Evolutionary conservation across 1,139 yeast genomes (phyloP).

Genomic region (Komagataea norvegica): DNA sequence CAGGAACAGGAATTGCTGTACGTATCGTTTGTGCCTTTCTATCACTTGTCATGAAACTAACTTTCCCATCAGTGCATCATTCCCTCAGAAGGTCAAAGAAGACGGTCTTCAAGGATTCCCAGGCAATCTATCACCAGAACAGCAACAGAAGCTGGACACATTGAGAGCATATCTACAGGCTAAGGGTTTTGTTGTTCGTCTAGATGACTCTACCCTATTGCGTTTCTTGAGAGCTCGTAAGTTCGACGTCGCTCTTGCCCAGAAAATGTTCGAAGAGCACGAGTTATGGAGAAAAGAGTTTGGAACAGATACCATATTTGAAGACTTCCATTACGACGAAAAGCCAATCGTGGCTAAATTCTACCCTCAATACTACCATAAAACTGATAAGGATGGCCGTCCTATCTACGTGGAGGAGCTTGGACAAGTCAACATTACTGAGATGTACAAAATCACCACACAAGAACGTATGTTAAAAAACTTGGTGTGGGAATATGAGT

Average conservation of each 20-base stretch:
- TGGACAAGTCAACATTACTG: conserved; percentile 82
- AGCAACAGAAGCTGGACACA: conserved; percentile 52
- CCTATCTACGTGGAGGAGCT: conserved; percentile 93
- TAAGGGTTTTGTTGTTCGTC: conserved; percentile 65
- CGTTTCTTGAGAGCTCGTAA: conserved; percentile 94
- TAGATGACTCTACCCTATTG: conserved; percentile 85
- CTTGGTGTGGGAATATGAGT: conserved; percentile 96
- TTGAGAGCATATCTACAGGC: conserved; percentile 55
- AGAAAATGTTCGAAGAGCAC: conserved; percentile 78
- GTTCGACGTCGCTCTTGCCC: conserved; percentile 76
- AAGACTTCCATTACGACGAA: conserved; percentile 85
- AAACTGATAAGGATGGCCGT: conserved; percentile 94
- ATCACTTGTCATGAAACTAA: too few relatives aligned
- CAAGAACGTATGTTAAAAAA: conserved; percentile 96
- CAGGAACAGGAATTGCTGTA: conserved; percentile 18
- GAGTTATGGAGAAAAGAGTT: conserved; percentile 88
- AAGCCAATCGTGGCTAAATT: conserved; percentile 83
- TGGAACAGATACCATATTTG: conserved; percentile 81
- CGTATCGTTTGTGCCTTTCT: conserved; percentile 5
- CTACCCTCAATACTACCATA: conserved; percentile 97
- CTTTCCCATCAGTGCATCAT: conserved; percentile 35
- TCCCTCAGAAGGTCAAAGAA: conserved; percentile 66
- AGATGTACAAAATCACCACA: conserved; percentile 89
- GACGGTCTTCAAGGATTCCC: conserved; percentile 74
- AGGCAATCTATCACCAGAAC: conserved; percentile 70